Evolutionary conservation across 2,329 filamentous ascomycete genomes (phyloP).

Genomic region (Apiospora aurea): DNA sequence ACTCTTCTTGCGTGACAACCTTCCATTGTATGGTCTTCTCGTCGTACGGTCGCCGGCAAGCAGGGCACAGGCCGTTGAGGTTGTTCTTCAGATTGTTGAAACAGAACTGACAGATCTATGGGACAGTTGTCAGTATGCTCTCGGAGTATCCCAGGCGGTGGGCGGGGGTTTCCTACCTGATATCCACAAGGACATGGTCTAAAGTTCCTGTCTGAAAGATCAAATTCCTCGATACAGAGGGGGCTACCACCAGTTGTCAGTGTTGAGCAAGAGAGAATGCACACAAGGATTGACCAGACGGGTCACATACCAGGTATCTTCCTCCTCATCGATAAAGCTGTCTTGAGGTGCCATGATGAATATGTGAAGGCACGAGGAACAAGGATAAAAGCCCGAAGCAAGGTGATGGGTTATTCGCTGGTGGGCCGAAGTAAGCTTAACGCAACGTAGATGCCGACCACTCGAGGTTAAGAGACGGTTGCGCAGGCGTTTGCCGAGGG

Average conservation of each 20-base stretch:
- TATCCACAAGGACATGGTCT: conserved; percentile 97
- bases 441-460: background rate
- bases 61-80: conserved; percentile 97
- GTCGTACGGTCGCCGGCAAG: conserved; percentile 93
- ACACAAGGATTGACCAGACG: conserved; percentile 22
- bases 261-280: conserved; percentile 30
- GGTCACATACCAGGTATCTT: conserved; percentile 68
- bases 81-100: conserved; percentile 99
- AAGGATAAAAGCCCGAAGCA: background rate
- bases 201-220: conserved; percentile 97
- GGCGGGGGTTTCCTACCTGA: conserved; percentile 68
- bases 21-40: conserved; percentile 98
- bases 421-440: background rate
- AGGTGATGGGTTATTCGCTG: background rate
- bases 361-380: conserved; percentile 25
- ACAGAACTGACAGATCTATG: conserved; percentile 97
- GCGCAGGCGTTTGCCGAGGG: conserved; percentile 4
- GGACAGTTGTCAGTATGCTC: conserved; percentile 1
- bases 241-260: conserved; percentile 66
- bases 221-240: conserved; percentile 98
- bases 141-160: conserved; percentile 23
- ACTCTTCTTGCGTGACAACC: conserved; percentile 94
- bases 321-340: conserved; percentile 75
- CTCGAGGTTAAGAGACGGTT: background rate
- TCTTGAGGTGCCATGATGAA: conserved; percentile 71